Evolutionary conservation across 1,284 basidiomycete species (phyloP).

Genomic region (Heterobasidion parviporum): DNA sequence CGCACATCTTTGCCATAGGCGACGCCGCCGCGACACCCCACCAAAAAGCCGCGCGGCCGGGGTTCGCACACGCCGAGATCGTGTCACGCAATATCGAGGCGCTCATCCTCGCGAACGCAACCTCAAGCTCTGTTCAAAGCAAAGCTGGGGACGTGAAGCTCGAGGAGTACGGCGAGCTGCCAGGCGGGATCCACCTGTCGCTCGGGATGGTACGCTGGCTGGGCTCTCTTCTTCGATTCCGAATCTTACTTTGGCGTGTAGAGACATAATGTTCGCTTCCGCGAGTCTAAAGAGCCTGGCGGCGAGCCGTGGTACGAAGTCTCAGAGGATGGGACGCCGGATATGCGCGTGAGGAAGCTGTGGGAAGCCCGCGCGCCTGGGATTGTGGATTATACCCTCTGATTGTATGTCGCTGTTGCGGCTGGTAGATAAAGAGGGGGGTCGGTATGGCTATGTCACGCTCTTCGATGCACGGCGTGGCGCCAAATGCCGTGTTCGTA

Average conservation of each 20-base stretch:
- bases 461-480: no score
- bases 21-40: conserved; percentile 35
- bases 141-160: neutral
- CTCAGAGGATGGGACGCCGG: conserved; percentile 3
- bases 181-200: conserved; percentile 8
- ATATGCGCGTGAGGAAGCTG: conserved; percentile 1
- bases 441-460: no score
- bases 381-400: conserved; percentile 5
- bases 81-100: conserved; percentile 18
- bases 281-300: neutral
- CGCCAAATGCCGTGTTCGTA: no score
- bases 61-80: conserved; percentile 15
- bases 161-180: conserved; percentile 3
- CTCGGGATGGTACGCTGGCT: conserved; percentile 9
- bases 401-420: neutral
- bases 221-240: neutral
- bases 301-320: conserved; percentile 6
- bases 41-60: conserved; percentile 31
- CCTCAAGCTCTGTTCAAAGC: neutral
- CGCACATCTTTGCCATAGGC: conserved; percentile 34
- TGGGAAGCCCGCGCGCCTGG: conserved; percentile 10
- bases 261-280: conserved; percentile 7
- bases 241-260: neutral
- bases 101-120: conserved; percentile 10
- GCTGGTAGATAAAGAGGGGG: no score